Conservation (phyloP, 2,329 filamentous ascomycete genomes). For the Cercospora berteroae region DNA sequence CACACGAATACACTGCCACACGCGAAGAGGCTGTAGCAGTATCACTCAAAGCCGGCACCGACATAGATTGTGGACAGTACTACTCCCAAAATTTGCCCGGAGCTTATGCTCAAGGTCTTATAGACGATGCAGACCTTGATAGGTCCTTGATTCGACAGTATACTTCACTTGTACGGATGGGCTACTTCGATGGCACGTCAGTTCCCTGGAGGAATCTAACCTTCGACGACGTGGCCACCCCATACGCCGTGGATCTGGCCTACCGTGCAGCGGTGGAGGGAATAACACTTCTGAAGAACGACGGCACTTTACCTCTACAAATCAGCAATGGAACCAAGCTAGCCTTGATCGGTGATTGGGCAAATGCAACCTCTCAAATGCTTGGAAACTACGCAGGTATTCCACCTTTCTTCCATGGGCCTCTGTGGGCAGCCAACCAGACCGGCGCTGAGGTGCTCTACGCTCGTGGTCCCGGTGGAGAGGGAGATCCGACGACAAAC, state of each 20-base stretch:
- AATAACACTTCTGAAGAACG: conserved; percentile 55
- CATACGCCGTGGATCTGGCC: conserved; percentile 55
- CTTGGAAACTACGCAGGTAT: conserved; percentile 60
- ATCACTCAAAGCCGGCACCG: conserved; percentile 52
- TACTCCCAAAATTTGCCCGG: conserved; percentile 48
- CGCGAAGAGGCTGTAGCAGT: conserved; percentile 50
- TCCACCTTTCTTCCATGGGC: conserved; percentile 56
- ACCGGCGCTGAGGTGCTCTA: conserved; percentile 50
- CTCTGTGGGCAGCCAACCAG: conserved; percentile 52
- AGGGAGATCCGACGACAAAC: conserved; percentile 37
- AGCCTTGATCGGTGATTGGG: conserved; percentile 59
- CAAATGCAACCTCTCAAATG: conserved; percentile 57
- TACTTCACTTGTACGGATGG: conserved; percentile 54
- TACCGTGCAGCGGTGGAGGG: conserved; percentile 52
- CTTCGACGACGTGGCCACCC: conserved; percentile 57
- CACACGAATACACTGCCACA: conserved; percentile 46
- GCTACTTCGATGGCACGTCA: conserved; percentile 56
- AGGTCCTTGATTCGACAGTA: conserved; percentile 54
- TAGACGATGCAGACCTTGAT: conserved; percentile 50
- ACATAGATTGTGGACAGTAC: conserved; percentile 54
- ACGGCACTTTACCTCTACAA: conserved; percentile 48
- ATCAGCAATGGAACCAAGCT: conserved; percentile 43
- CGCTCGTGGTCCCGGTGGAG: conserved; percentile 40
- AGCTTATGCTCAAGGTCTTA: conserved; percentile 44
- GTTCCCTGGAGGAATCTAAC: conserved; percentile 53